These are phyloP conservation scores for Ceratocystis albifundus DNA, from an alignment of 2,329 filamentous ascomycete species.

Conservation along the genomic window DNA sequence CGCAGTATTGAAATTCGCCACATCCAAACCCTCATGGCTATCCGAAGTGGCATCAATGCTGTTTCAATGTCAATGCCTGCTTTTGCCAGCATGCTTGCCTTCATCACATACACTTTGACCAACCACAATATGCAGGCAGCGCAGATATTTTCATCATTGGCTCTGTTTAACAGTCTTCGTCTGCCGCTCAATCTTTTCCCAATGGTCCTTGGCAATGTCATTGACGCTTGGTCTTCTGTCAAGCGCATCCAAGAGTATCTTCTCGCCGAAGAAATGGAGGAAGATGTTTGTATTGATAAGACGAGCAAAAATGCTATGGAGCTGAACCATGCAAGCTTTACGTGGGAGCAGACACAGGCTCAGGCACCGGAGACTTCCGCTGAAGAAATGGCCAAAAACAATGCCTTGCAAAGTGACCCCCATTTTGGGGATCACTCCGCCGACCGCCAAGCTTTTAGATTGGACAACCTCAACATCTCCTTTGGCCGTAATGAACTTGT, in stretches of 20 bases:
- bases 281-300: conserved; percentile 48
- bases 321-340: conserved; percentile 64
- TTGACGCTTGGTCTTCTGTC: conserved; percentile 78
- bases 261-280: conserved; percentile 69
- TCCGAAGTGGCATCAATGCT: conserved; percentile 75
- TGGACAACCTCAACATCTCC: conserved; percentile 55
- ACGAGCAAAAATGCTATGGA: conserved; percentile 59
- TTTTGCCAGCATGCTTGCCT: conserved; percentile 89
- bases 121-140: conserved; percentile 61
- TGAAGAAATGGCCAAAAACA: conserved; percentile 30
- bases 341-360: conserved; percentile 64
- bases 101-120: conserved; percentile 66
- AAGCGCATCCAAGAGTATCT: conserved; percentile 81
- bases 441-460: conserved; percentile 56
- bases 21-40: conserved; percentile 73
- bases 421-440: conserved; percentile 32
- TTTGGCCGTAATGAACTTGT: conserved; percentile 65
- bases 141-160: conserved; percentile 80
- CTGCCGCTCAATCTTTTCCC: conserved; percentile 84
- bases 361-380: conserved; percentile 35
- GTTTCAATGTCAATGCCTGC: conserved; percentile 78
- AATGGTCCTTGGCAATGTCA: conserved; percentile 74
- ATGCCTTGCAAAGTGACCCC: conserved; percentile 24
- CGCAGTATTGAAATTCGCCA: conserved; percentile 64
- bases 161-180: conserved; percentile 82